Percentiles rank a stretch among this genome's conserved stretches.
Evolutionary conservation across 2,329 filamentous ascomycete species (phyloP).

Genomic region (Mariannaea elegans): DNA sequence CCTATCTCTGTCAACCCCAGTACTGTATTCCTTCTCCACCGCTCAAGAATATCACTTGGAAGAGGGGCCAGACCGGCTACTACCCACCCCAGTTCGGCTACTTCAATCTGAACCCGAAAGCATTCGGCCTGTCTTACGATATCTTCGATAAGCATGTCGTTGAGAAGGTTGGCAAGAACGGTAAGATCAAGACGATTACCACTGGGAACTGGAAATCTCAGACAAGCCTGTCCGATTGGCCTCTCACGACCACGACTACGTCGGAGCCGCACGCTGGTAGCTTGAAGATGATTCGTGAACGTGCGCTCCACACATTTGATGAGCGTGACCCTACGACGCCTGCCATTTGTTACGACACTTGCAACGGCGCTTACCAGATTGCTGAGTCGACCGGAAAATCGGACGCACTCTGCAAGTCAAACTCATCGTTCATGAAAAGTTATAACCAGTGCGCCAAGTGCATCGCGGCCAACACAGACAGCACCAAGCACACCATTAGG

Average conservation of each 20-base stretch:
- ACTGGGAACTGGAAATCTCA: conserved; percentile 67
- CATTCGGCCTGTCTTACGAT: conserved; percentile 70
- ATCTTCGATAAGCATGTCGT: conserved; percentile 63
- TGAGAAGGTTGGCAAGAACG: conserved; percentile 45
- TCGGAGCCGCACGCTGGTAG: conserved; percentile 16
- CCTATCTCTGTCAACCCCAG: conserved; percentile 56
- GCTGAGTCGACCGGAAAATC: conserved; percentile 59
- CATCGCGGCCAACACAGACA: conserved; percentile 41
- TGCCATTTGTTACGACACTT: conserved; percentile 59
- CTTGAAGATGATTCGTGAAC: conserved; percentile 24
- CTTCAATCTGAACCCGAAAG: conserved; percentile 69
- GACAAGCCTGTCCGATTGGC: conserved; percentile 51
- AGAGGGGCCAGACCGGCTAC: conserved; percentile 55
- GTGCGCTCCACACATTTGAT: conserved; percentile 37
- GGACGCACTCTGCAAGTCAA: background rate
- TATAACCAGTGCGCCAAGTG: conserved; percentile 54
- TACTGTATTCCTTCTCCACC: conserved; percentile 56
- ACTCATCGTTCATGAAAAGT: conserved; percentile 52
- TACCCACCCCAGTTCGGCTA: conserved; percentile 63
- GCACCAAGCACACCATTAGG: conserved; percentile 40
- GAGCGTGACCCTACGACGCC: conserved; percentile 57
- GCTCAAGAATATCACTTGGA: conserved; percentile 52
- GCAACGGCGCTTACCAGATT: conserved; percentile 60
- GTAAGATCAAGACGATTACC: conserved; percentile 53
- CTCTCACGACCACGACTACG: conserved; percentile 31